Conservation (phyloP, 140 eudicot genomes). For the Flaveria floridana region DNA sequence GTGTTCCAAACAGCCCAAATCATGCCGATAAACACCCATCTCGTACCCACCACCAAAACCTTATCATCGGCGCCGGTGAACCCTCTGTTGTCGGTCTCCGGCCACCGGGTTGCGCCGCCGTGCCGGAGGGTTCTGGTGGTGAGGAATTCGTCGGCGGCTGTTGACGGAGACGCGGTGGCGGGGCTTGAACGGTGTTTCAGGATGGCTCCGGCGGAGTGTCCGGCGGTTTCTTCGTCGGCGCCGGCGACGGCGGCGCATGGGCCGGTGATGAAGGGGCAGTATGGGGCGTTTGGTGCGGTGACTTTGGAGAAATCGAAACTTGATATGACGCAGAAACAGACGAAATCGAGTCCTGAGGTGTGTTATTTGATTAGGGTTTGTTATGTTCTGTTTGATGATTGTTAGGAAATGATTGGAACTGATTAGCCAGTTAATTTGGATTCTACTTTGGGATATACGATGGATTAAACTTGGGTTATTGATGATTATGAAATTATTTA, state of each 20-base stretch:
- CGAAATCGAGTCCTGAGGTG: slow-evolving; percentile 80
- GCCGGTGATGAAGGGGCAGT: slow-evolving; percentile 66
- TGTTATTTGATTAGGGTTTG: background rate
- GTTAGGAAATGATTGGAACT: too few relatives aligned
- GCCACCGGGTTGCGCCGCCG: slow-evolving; percentile 34
- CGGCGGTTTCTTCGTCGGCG: slow-evolving; percentile 37
- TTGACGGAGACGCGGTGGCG: slow-evolving; percentile 51
- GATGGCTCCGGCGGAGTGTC: slow-evolving; percentile 37
- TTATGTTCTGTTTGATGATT: background rate
- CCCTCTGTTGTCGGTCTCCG: slow-evolving; percentile 34
- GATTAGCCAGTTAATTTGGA: too few relatives aligned
- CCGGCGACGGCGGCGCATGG: slow-evolving; percentile 27
- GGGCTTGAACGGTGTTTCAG: slow-evolving; percentile 66
- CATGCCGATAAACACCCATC: slow-evolving; percentile 54
- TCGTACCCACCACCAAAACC: slow-evolving; percentile 49
- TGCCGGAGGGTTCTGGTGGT: slow-evolving; percentile 37
- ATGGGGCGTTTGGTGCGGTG: slow-evolving; percentile 65
- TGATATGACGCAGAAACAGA: slow-evolving; percentile 68
- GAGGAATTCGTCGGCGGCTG: slow-evolving; percentile 50
- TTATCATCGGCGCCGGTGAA: slow-evolving; percentile 39
- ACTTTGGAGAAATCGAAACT: slow-evolving; percentile 82
- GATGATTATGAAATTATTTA: too few relatives aligned
- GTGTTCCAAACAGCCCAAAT: slow-evolving; percentile 59
- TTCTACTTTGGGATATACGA: too few relatives aligned
- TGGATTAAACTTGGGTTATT: too few relatives aligned